Evolutionary conservation across 345 rosid species (phyloP), one percentile per base, ranked within the genome.

Genomic region (Geranium brycei): DNA sequence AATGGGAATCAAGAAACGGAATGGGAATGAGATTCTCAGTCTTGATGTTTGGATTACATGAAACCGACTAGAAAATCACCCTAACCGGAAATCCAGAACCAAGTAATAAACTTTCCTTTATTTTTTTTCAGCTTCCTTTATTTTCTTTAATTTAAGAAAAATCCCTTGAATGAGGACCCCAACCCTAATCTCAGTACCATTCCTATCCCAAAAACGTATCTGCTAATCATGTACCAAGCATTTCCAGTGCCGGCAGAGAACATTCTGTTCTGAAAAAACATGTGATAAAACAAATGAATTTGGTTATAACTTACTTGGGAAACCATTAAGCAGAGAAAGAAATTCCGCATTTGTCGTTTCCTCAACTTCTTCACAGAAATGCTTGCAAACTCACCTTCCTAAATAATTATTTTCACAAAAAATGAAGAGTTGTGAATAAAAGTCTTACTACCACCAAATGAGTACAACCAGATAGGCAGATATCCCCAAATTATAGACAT

Each of bases 361-460:
- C 98, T 85, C 77, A 92, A 68, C 68, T 82, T 86, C 89, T 82
- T 90, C 75, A 89, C 97, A 0, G 81, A 82, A 68, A 85, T 78
- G 72, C 88, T 81, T 23, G 81, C 89, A 74, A 83, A 80, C 57
- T 92, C 98, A 40, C 98, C 98, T 64, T 92, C 98, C 98, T 92
- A 67, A 51, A 64, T 15, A 56, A 17, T 66, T 47, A 67, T 61
- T 53, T 73, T 58, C 19, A 58, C 4, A 38, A 63, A 47, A 47
- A 47, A 47, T 47, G 53, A 47, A 6, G 53, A 13, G 7, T 3
- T 47, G 53, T 13, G 13, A 6, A 47, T 47, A 47, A 47, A 47
- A 47, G 3, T 7, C 51, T 6, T 8, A 47, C 7, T 47, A 47
- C 53, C 53, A 47, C 53, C 15, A 47, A 47, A 47, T 47, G 53